These are phyloP conservation scores for Leishmania martiniquensis DNA, from an alignment of 208 protist genomes.

Conservation along the genomic window DNA sequence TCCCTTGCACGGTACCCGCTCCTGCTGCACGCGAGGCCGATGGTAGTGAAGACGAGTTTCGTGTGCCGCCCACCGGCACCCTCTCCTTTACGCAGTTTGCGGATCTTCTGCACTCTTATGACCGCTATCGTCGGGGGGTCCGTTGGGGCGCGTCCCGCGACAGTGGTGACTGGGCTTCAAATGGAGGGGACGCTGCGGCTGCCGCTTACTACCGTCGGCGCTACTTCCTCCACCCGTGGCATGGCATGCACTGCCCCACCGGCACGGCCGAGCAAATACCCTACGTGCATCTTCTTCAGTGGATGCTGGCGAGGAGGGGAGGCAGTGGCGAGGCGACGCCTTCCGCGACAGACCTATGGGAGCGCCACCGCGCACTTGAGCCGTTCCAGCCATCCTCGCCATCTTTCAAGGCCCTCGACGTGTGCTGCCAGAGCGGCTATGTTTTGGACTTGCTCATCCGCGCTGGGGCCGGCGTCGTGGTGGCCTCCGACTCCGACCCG, in stretches of 20 bases:
- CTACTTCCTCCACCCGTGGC: constrained; percentile 77
- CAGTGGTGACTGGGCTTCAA: background rate
- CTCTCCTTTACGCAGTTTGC: constrained; percentile 60
- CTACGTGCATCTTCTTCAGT: constrained; percentile 83
- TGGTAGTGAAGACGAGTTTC: background rate
- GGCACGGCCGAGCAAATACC: constrained; percentile 68
- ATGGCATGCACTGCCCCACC: constrained; percentile 63
- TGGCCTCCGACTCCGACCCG: constrained; percentile 50
- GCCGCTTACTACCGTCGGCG: constrained; percentile 42
- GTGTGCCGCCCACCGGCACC: constrained; percentile 1
- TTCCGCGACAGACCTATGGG: constrained; percentile 31
- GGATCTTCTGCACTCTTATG: constrained; percentile 58
- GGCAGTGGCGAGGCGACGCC: background rate
- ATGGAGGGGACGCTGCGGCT: background rate
- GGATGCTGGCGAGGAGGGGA: constrained; percentile 39
- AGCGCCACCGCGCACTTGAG: constrained; percentile 45
- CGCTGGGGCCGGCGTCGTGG: constrained; percentile 51
- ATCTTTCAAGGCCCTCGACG: constrained; percentile 67
- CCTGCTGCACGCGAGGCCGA: constrained; percentile 1
- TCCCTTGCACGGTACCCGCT: constrained; percentile 16
- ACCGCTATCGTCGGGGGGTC: constrained; percentile 81
- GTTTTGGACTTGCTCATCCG: constrained; percentile 66
- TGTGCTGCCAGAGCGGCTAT: constrained; percentile 79
- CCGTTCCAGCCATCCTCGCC: constrained; percentile 30
- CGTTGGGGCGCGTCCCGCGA: constrained; percentile 55